Base-by-base conservation (phyloP, 1,284 basidiomycete genomes). In the Sphaerobolus stellatus region DNA sequence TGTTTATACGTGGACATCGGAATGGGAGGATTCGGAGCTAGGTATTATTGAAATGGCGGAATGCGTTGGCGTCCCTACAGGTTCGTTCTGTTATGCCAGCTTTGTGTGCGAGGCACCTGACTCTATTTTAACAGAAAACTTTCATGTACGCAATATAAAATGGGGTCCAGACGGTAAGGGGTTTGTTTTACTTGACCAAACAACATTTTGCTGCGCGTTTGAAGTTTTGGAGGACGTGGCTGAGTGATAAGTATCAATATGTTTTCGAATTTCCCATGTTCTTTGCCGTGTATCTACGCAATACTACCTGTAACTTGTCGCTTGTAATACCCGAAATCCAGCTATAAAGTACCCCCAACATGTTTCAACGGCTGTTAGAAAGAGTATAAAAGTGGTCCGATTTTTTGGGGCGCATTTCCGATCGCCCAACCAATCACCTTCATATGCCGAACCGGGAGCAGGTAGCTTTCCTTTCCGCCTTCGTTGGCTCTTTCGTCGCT, bases 111-210 rank as follows among this genome's bases (percentile, higher is more conserved):
- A n/a, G n/a, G n/a, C n/a, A n/a, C n/a, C 18, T 52, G 44, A 56
- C 46, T 44, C 47, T 20, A 43, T 20, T 33, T 7, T 57, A 29
- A 22, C 64, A 89, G 85, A 80, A 59, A 77, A 81, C 66, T 88
- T 91, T 61, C 77, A 84, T 58, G 76, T 82, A 3, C 75, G 76
- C 50, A 84, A 88, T 61, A 58, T 90, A 13, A 76, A 69, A 49
- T 93, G 91, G 91, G 81, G 88, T n/a, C 86, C 87, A 9, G 90
- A 93, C 63, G 91, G 90, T 11, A 89, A 88, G 61, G 89, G 88
- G 3, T 68, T 92, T 51, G 69, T 87, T 7, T 64, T 93, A 48
- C 54, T 91, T 50, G 88, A 88, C 58, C 84, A 80, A 61, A 84
- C 88, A 43, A 78, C 78, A 41, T 93, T 92, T 63, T 92, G 90